phyloP scores from a whole-genome alignment of 2,329 filamentous ascomycete species.

The Fusarium stilboides region DNA sequence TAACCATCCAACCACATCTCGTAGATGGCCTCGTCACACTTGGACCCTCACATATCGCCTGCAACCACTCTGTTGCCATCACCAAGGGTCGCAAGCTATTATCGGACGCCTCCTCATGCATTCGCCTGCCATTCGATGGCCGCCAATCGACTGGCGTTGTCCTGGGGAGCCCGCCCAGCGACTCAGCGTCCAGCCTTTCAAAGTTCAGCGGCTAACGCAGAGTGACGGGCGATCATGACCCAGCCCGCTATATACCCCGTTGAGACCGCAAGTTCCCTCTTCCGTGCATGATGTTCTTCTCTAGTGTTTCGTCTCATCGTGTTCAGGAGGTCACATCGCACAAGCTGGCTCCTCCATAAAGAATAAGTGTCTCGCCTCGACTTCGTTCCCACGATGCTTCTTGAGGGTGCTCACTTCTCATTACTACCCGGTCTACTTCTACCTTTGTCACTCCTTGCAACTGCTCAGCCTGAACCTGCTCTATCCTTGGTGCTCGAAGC shows the following conservation, averaged over 20 bases:
- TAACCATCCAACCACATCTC: conserved; percentile 62
- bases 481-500: conserved; percentile 46
- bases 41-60: conserved; percentile 44
- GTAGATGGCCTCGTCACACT: conserved; percentile 44
- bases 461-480: conserved; percentile 52
- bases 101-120: conserved; percentile 56
- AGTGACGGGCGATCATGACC: conserved; percentile 63
- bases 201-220: conserved; percentile 58
- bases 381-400: conserved; percentile 59
- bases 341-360: conserved; percentile 53
- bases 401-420: conserved; percentile 46
- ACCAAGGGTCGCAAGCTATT: conserved; percentile 56
- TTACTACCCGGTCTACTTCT: conserved; percentile 51
- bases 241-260: conserved; percentile 72
- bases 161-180: conserved; percentile 54
- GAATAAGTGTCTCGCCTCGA: conserved; percentile 49
- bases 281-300: conserved; percentile 62
- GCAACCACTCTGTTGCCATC: conserved; percentile 51
- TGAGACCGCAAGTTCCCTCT: conserved; percentile 60
- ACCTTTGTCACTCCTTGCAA: conserved; percentile 48
- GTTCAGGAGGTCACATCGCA: conserved; percentile 61
- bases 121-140: conserved; percentile 53
- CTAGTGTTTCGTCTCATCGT: conserved; percentile 65
- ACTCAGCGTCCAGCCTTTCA: conserved; percentile 60
- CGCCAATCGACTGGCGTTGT: conserved; percentile 36